Base-by-base conservation (phyloP, 2,329 filamentous ascomycete genomes). In the Botryotinia globosa region DNA sequence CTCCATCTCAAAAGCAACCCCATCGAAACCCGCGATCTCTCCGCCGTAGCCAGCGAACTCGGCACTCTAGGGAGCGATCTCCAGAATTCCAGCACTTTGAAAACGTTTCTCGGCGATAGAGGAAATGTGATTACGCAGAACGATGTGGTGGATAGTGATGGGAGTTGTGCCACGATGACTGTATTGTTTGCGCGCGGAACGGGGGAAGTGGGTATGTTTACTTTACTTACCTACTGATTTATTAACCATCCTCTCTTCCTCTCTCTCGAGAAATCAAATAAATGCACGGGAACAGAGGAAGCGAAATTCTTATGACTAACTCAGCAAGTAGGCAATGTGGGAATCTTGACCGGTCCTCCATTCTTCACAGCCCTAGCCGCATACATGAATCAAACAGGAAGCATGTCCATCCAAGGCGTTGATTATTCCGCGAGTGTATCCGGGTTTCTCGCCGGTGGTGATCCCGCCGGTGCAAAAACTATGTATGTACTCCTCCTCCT, bases 391-490 rank as follows among this genome's bases (percentile, higher is more conserved):
- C 84, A 83, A 29, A 80, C 79, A 9, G 61, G 48, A 32, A 80
- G 80, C 58, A 83, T 84, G 68, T 78, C 84, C 4, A 83, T 87
- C 18, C 87, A 89, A 79, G 87, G 87, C 61, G 84, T 89, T 32
- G 81, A 85, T 45, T 89, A 89, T 76, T 80, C 83, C 0, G 87
- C 87, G 6, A 79, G 81, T 65, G 73, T 83, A 25, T 74, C 75
- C 2, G 86, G 86, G 0, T 87, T 86, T 74, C 78, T 86, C 7
- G 80, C 80, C 20, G 84, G 84, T 14, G 86, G 86, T 1, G 85
- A 85, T 72, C 74, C 76, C 8, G 78, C 70, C 5, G 86, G 85
- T 9, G 84, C 83, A 69, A 76, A 77, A 56, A 81, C 80, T 72
- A 86, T 87, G 84, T 77, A 71, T 16, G 29, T n/a, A 16, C 22